A percentile compares a stretch with the other conserved stretches of the same genome.
phyloP scores from a whole-genome alignment of 2,329 filamentous ascomycete species.

The Nannizziopsis barbatae region DNA sequence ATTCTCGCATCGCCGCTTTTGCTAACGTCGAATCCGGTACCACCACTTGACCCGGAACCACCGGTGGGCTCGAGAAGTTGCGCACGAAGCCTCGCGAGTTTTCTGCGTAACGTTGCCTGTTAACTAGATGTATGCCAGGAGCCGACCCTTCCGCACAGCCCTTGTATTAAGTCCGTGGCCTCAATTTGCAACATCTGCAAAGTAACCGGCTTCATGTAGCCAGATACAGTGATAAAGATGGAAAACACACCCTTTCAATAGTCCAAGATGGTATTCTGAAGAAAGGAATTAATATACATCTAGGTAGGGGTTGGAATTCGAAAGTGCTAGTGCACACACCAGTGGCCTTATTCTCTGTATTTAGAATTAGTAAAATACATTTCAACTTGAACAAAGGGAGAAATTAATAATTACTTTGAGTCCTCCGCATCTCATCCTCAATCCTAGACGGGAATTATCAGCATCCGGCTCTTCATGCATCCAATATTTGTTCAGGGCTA shows the following conservation, averaged over 20 bases:
- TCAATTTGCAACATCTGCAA: neutral
- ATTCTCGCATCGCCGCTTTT: constrained; percentile 96
- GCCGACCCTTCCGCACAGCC: neutral
- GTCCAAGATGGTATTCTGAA: constrained; percentile 90
- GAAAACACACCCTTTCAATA: constrained; percentile 71
- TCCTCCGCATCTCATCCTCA: constrained; percentile 98
- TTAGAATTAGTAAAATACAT: constrained; percentile 18
- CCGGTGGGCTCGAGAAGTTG: constrained; percentile 84
- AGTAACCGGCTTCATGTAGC: neutral
- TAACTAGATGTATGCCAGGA: neutral
- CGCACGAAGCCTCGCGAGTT: constrained; percentile 85
- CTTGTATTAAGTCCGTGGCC: too few species aligned
- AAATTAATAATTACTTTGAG: constrained; percentile 62
- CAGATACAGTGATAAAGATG: neutral
- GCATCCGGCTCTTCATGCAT: neutral
- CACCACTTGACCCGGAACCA: constrained; percentile 64
- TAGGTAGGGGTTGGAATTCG: neutral
- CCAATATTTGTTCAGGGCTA: neutral
- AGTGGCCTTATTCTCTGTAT: constrained; percentile 93
- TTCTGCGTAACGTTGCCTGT: constrained; percentile 45
- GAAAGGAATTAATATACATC: constrained; percentile 22
- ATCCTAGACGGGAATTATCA: constrained; percentile 52
- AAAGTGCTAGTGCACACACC: constrained; percentile 47
- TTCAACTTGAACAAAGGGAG: constrained; percentile 8
- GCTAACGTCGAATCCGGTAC: constrained; percentile 77